Conservation (phyloP, 2,329 filamentous ascomycete genomes). For the Teratosphaeria pseudoeucalypti region DNA sequence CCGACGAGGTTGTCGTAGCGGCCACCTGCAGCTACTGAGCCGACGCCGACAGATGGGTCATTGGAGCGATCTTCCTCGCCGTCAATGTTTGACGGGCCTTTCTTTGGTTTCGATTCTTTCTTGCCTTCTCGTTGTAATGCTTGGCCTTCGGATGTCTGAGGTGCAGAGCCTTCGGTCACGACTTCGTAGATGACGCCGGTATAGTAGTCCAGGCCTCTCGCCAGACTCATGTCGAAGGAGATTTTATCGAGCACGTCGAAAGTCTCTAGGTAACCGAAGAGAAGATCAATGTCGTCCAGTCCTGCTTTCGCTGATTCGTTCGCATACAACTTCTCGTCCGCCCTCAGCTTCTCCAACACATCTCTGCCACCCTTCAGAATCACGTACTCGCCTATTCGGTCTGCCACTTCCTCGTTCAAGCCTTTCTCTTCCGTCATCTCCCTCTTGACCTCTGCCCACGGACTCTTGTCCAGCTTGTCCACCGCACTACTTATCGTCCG, state of each 20-base stretch:
- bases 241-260: conserved; percentile 63
- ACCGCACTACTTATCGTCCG: conserved; percentile 84
- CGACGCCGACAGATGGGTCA: conserved; percentile 73
- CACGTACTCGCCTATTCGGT: conserved; percentile 82
- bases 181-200: conserved; percentile 88
- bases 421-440: conserved; percentile 94
- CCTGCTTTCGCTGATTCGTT: conserved; percentile 72
- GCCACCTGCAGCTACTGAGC: conserved; percentile 79
- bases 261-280: conserved; percentile 73
- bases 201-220: conserved; percentile 86
- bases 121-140: conserved; percentile 38
- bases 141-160: conserved; percentile 33
- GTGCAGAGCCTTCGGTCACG: conserved; percentile 68
- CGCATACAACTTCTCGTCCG: conserved; percentile 54
- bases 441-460: conserved; percentile 79
- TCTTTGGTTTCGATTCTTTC: conserved; percentile 39
- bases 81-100: conserved; percentile 26
- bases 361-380: conserved; percentile 66
- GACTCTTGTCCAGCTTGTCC: conserved; percentile 84
- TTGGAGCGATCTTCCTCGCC: conserved; percentile 59
- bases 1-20: conserved; percentile 88
- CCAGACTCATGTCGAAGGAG: conserved; percentile 82
- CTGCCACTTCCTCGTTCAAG: conserved; percentile 62
- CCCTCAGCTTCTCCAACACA: conserved; percentile 45
- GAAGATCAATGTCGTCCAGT: conserved; percentile 65